Evolutionary conservation across 2,329 filamentous ascomycete genomes (phyloP).

Genomic region (Leptosphaerulina australis): DNA sequence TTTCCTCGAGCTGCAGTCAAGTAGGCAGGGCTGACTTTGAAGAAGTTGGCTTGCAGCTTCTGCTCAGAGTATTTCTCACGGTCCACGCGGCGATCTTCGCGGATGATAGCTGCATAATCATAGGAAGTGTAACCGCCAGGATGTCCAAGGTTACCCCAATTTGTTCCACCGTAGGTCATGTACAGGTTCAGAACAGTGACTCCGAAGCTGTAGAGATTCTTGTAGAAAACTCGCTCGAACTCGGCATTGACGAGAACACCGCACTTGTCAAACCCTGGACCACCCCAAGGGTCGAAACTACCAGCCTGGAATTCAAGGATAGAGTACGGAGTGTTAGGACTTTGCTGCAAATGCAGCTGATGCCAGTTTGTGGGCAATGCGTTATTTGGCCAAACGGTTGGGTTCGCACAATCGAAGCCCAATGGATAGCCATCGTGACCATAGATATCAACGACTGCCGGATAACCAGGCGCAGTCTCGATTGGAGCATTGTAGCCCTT

Average conservation of each 20-base stretch:
- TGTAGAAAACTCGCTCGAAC: slow-evolving; percentile 79
- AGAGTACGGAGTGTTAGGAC: slow-evolving; percentile 69
- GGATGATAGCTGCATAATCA: slow-evolving; percentile 68
- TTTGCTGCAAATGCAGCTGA: slow-evolving; percentile 62
- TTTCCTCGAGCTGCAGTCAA: slow-evolving; percentile 56
- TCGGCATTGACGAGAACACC: slow-evolving; percentile 70
- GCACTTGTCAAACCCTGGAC: slow-evolving; percentile 71
- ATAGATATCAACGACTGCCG: slow-evolving; percentile 67
- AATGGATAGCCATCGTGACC: slow-evolving; percentile 60
- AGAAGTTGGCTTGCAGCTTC: slow-evolving; percentile 76
- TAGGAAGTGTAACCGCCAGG: slow-evolving; percentile 64
- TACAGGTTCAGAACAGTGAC: slow-evolving; percentile 74
- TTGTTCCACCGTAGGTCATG: slow-evolving; percentile 81
- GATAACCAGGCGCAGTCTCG: slow-evolving; percentile 57
- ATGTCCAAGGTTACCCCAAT: slow-evolving; percentile 74
- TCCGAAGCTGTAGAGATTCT: slow-evolving; percentile 72
- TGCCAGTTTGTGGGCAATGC: slow-evolving; percentile 64
- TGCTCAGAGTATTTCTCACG: slow-evolving; percentile 81
- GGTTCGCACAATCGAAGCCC: slow-evolving; percentile 66
- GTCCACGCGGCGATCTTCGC: slow-evolving; percentile 70
- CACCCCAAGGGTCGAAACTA: slow-evolving; percentile 76
- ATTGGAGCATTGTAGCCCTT: slow-evolving; percentile 62
- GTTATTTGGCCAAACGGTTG: slow-evolving; percentile 64
- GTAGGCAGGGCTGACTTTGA: slow-evolving; percentile 74
- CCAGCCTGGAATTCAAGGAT: slow-evolving; percentile 74